Evolutionary conservation across 2,329 filamentous ascomycete species (phyloP), one percentile per base, ranked within the genome.

Genomic region (Botrytis byssoidea): DNA sequence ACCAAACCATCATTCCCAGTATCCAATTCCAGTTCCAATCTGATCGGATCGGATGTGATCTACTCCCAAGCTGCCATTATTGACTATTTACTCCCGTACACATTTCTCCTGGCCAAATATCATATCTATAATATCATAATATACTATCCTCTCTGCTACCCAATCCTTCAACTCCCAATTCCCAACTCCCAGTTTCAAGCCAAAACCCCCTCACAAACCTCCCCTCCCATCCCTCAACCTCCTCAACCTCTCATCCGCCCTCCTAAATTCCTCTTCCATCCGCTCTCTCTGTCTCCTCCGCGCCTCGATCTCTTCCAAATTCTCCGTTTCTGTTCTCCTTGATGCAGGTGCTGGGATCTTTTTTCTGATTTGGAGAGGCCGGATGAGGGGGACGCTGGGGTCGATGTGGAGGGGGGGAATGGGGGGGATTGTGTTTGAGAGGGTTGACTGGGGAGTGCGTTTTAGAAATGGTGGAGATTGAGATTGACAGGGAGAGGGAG

Each of bases 181-280:
- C 44, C 4, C 2, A 29, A 40, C n/a, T 22, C 44, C 4, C 2
- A 29, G 29, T 37, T 9, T 8, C 32, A 8, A n/a, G n/a, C 42
- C 7, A 46, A 3, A 46, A 22, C 8, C 1, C 9, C 7, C 5
- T 46, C 14, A 64, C 40, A 48, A 48, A 5, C 18, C 42, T 1
- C 42, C 70, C 46, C 72, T 73, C 18, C 61, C 72, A 74, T 73
- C 74, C 46, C 71, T 75, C 37, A 73, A 32, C 14, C 55, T 55
- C 25, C 40, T 64, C 42, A 73, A 32, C 14, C 72, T 73, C 32
- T 60, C 70, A 55, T 74, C 72, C 32, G 72, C 75, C 44, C 29
- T 73, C 48, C 25, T 59, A 35, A 70, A 29, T 7, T 57, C 61
- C 32, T 72, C 72, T 32, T 7, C 29, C 68, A 42, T n/a, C 42